Evolutionary conservation across 1,139 yeast species (phyloP).

Genomic region (Lodderomyces jiufengensis): DNA sequence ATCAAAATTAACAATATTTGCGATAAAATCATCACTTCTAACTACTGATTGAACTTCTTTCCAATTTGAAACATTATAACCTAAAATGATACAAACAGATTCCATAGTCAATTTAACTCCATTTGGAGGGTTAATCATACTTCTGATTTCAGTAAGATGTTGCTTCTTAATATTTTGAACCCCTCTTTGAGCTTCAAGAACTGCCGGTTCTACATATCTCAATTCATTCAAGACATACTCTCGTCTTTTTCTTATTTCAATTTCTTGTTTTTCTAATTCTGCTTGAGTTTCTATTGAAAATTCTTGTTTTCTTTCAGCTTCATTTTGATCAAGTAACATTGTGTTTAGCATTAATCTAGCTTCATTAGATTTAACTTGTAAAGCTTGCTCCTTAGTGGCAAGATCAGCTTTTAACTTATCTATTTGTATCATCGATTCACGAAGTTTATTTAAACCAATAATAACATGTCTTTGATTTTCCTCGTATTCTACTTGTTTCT

Average conservation of each 20-base stretch:
- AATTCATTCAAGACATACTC: slow-evolving; percentile 58
- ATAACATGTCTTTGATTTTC: slow-evolving; percentile 70
- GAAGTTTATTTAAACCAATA: slow-evolving; percentile 69
- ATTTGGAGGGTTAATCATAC: slow-evolving; percentile 89
- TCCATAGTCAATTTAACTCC: slow-evolving; percentile 85
- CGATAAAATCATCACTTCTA: slow-evolving; percentile 82
- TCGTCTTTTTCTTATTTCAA: slow-evolving; percentile 54
- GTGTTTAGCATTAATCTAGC: slow-evolving; percentile 70
- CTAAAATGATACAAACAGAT: slow-evolving; percentile 79
- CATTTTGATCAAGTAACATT: slow-evolving; percentile 87
- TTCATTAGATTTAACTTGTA: slow-evolving; percentile 57
- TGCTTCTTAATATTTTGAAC: slow-evolving; percentile 91
- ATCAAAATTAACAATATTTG: slow-evolving; percentile 74
- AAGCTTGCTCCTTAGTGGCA: slow-evolving; percentile 47
- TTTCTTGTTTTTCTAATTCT: slow-evolving; percentile 66
- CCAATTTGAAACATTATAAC: slow-evolving; percentile 71
- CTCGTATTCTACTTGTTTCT: slow-evolving; percentile 50
- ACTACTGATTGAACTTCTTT: slow-evolving; percentile 79
- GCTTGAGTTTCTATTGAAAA: slow-evolving; percentile 77
- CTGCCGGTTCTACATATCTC: slow-evolving; percentile 78
- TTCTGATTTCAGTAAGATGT: slow-evolving; percentile 82
- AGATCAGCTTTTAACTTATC: slow-evolving; percentile 54
- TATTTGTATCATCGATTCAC: slow-evolving; percentile 76
- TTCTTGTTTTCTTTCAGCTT: slow-evolving; percentile 86
- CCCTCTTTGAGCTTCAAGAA: slow-evolving; percentile 77